Evolutionary conservation across 805 yeast species (phyloP).

Genomic region (Candida germanica): DNA sequence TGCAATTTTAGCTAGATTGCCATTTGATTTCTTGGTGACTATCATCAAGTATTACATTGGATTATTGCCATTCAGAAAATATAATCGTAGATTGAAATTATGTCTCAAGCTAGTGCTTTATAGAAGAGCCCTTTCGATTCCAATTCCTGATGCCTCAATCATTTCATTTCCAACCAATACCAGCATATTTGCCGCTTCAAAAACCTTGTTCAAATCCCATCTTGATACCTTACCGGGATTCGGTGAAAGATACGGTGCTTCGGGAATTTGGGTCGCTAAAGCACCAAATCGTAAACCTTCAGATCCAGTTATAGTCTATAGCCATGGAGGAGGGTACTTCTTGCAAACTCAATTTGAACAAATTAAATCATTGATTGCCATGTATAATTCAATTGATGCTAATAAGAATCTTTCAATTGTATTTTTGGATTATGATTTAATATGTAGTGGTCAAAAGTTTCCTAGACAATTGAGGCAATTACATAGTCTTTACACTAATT

Average conservation of each 20-base stretch:
- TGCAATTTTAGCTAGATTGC: conserved; percentile 5
- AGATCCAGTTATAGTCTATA: conserved; percentile 32
- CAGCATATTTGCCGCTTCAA: conserved; percentile 8
- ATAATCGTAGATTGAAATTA: conserved; percentile 10
- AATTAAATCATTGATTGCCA: conserved; percentile 22
- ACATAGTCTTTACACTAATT: conserved; percentile 20
- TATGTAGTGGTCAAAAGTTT: conserved; percentile 23
- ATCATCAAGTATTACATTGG: conserved; percentile 12
- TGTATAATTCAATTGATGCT: conserved; percentile 24
- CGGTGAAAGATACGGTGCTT: conserved; percentile 28
- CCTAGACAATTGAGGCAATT: conserved; percentile 33
- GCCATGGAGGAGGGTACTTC: conserved; percentile 41
- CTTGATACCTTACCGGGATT: conserved; percentile 22
- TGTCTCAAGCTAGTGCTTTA: conserved; percentile 14
- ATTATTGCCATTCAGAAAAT: conserved; percentile 8
- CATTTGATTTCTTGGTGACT: conserved; percentile 5
- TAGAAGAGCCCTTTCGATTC: conserved; percentile 9
- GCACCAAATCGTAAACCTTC: conserved; percentile 18
- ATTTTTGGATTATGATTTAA: conserved; percentile 29
- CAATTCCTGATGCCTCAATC: conserved; percentile 8
- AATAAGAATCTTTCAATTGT: conserved; percentile 20
- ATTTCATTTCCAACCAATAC: conserved; percentile 6
- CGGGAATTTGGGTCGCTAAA: conserved; percentile 34
- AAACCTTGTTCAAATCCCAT: background rate
- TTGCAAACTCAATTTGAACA: conserved; percentile 28